These are phyloP conservation scores for Suillus lakei DNA, from an alignment of 768 basidiomycete species.

Conservation along the genomic window DNA sequence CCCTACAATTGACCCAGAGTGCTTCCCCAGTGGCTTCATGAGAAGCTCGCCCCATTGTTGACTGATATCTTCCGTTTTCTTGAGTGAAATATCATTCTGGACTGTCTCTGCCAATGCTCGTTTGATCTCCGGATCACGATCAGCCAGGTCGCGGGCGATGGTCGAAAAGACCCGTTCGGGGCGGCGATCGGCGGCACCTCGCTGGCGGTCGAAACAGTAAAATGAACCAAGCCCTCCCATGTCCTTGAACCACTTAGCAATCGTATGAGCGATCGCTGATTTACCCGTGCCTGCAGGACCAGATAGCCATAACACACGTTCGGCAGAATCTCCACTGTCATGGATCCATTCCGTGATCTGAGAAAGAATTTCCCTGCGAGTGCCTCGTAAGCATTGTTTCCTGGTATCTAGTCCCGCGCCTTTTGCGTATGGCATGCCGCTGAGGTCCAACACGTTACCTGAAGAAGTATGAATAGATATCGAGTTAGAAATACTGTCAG, in stretches of 20 bases:
- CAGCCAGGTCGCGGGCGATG: conserved; percentile 17
- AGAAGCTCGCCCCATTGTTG: conserved; percentile 24
- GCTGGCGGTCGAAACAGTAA: conserved; percentile 24
- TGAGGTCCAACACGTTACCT: background rate
- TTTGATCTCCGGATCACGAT: conserved; percentile 11
- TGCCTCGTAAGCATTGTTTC: background rate
- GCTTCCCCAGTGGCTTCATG: conserved; percentile 14
- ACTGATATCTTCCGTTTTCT: background rate
- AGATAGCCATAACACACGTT: background rate
- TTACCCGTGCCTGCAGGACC: conserved; percentile 18
- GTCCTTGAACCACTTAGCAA: conserved; percentile 14
- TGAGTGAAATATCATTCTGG: background rate
- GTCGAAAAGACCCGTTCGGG: background rate
- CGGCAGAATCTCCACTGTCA: background rate
- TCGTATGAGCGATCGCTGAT: conserved; percentile 18
- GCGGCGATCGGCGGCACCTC: conserved; percentile 7
- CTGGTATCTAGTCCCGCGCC: conserved; percentile 12
- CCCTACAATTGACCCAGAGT: conserved; percentile 11
- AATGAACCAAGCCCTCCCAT: conserved; percentile 19
- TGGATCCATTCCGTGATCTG: conserved; percentile 3
- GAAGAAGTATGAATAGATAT: background rate
- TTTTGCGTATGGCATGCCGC: background rate
- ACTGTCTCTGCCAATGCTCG: background rate
- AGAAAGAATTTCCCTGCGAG: background rate
- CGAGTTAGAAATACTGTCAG: background rate